Evolutionary conservation across 2,329 filamentous ascomycete species (phyloP).

Genomic region (Apiospora phragmitis): DNA sequence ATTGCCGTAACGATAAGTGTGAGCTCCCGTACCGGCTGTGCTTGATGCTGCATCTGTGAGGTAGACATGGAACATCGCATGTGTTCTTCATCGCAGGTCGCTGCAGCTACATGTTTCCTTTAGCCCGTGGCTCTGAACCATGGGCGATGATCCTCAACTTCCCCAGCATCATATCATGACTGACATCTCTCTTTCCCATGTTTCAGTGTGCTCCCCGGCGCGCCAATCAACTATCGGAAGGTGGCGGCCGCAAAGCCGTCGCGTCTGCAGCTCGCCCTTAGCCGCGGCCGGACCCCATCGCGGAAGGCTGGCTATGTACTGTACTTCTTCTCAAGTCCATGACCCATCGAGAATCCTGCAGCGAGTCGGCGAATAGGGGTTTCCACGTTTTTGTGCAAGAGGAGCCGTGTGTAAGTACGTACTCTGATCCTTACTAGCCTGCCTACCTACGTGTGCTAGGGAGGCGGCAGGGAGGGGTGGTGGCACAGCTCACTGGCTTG

Average conservation of each 20-base stretch:
- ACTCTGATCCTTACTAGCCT: not conserved
- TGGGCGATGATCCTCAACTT: not conserved
- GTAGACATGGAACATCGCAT: not conserved
- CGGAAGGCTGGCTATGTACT: not conserved
- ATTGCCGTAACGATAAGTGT: not conserved
- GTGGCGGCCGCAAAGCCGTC: not conserved
- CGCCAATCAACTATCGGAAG: conserved; percentile 5
- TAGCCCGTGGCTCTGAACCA: not conserved
- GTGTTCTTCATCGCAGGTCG: not conserved
- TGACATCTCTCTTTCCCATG: not conserved
- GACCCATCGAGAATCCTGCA: not conserved
- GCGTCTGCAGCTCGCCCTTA: conserved; percentile 6
- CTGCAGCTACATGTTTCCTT: not conserved
- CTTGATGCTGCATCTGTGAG: not conserved
- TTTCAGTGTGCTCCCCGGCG: not conserved
- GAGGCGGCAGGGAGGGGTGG: not conserved
- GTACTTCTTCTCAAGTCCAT: not conserved
- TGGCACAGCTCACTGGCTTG: not conserved
- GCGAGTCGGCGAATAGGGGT: not conserved
- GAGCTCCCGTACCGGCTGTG: not conserved
- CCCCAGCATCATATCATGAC: not conserved
- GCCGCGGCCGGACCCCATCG: conserved; percentile 5
- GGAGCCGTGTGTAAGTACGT: not conserved
- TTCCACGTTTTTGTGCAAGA: not conserved
- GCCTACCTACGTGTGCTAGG: not conserved